Evolutionary conservation across 2,329 filamentous ascomycete genomes (phyloP).

Genomic region (Alternaria tenuissima): DNA sequence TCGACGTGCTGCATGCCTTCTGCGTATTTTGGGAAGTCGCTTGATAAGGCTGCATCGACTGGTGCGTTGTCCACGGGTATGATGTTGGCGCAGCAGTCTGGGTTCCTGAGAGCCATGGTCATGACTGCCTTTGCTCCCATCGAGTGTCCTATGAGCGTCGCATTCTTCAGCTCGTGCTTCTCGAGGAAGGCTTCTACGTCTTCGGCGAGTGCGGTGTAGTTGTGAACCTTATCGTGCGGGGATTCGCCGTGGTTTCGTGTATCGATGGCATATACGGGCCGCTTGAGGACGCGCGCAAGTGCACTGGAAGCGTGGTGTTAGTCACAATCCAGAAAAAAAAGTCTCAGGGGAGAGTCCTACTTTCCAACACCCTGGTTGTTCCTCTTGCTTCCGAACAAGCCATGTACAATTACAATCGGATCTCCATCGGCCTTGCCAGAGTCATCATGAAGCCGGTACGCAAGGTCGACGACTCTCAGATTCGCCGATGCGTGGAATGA

Average conservation of each 20-base stretch:
- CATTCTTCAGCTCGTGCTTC: conserved; percentile 71
- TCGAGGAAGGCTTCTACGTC: conserved; percentile 83
- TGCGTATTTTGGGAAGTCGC: conserved; percentile 81
- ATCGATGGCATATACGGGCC: conserved; percentile 85
- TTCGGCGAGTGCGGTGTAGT: conserved; percentile 82
- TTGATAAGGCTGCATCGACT: conserved; percentile 76
- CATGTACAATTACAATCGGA: conserved; percentile 89
- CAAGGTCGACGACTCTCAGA: conserved; percentile 40
- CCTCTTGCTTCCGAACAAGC: conserved; percentile 92
- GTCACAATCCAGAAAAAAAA: background rate
- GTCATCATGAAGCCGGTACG: conserved; percentile 48
- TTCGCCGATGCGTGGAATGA: conserved; percentile 39
- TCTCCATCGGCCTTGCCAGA: conserved; percentile 50
- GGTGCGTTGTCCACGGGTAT: conserved; percentile 93
- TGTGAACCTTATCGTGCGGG: conserved; percentile 76
- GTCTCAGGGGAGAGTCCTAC: conserved; percentile 55
- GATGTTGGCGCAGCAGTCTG: conserved; percentile 72
- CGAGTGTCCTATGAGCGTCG: conserved; percentile 88
- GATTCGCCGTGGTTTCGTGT: conserved; percentile 93
- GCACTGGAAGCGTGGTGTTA: conserved; percentile 61
- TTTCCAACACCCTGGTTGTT: conserved; percentile 96
- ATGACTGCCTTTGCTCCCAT: conserved; percentile 98
- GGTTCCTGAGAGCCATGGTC: conserved; percentile 78
- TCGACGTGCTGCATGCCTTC: conserved; percentile 86
- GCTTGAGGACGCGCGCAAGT: conserved; percentile 79